These are phyloP conservation scores for Beauveria medogensis DNA, from an alignment of 2,329 filamentous ascomycete species.

Conservation along the genomic window DNA sequence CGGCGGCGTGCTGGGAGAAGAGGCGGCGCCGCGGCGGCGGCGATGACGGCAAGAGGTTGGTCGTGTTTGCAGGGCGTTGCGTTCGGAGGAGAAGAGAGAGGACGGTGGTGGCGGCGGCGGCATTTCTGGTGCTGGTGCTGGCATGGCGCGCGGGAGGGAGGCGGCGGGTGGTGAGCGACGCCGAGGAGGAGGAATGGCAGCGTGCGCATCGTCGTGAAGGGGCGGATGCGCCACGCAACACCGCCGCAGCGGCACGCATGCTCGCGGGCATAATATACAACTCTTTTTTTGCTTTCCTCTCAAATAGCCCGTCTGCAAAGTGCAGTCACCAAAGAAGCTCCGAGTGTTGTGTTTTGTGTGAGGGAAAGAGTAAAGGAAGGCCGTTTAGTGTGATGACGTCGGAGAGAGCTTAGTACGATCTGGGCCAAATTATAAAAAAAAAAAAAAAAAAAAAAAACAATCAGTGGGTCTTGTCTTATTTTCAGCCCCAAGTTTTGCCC, in stretches of 20 bases:
- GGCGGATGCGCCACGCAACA: background rate
- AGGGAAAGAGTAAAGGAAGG: background rate
- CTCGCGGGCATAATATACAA: background rate
- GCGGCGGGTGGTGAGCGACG: background rate
- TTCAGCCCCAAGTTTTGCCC: too few relatives aligned
- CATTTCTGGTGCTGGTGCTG: background rate
- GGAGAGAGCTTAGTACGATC: background rate
- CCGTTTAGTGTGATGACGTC: constrained; percentile 1
- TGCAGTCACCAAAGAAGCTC: too few relatives aligned
- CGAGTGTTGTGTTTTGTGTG: background rate
- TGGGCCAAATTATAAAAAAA: background rate
- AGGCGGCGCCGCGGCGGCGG: background rate
- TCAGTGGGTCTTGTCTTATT: background rate
- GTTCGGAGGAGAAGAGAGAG: too few relatives aligned
- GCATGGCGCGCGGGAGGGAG: background rate
- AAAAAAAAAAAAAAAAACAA: too few relatives aligned
- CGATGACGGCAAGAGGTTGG: background rate
- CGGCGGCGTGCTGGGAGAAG: constrained; percentile 12
- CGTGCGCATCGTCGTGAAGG: background rate
- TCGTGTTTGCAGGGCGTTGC: background rate
- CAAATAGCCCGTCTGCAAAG: too few relatives aligned
- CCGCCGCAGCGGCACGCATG: background rate
- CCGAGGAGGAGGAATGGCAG: background rate
- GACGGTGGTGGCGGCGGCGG: background rate
- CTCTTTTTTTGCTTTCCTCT: too few relatives aligned